Evolutionary conservation across 169 alveolate species (phyloP).

Genomic region (Theileria annulata): DNA sequence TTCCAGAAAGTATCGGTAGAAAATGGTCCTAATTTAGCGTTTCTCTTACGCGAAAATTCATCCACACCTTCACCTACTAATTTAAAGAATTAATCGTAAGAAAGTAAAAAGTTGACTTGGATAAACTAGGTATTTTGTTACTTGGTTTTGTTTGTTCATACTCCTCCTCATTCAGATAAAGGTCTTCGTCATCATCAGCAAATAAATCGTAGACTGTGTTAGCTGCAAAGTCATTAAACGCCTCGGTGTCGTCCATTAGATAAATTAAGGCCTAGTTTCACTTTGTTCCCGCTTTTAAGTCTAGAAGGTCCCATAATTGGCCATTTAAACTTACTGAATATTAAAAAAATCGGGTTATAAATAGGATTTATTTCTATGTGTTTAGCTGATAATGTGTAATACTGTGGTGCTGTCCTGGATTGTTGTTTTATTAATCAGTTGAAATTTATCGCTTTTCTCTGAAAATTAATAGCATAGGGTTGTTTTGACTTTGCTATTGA

Average conservation of each 20-base stretch:
- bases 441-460: background rate
- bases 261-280: background rate
- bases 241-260: slow-evolving; percentile 14
- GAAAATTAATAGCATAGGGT: background rate
- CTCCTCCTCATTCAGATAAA: slow-evolving; percentile 34
- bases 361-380: background rate
- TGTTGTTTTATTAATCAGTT: background rate
- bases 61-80: slow-evolving; percentile 23
- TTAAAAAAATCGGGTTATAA: background rate
- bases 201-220: slow-evolving; percentile 37
- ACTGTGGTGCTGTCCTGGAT: background rate
- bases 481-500: background rate
- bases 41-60: background rate
- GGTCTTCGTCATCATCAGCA: slow-evolving; percentile 62
- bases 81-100: background rate
- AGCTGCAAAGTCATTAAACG: slow-evolving; percentile 13
- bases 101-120: background rate
- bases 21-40: slow-evolving; percentile 18
- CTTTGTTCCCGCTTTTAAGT: background rate
- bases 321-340: background rate
- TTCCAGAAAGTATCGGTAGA: slow-evolving; percentile 47
- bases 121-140: slow-evolving; percentile 7
- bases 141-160: slow-evolving; percentile 9
- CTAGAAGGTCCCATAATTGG: background rate
- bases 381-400: background rate